These are phyloP conservation scores for Huntiella abstrusa DNA, from an alignment of 2,329 filamentous ascomycete species.

Conservation along the genomic window DNA sequence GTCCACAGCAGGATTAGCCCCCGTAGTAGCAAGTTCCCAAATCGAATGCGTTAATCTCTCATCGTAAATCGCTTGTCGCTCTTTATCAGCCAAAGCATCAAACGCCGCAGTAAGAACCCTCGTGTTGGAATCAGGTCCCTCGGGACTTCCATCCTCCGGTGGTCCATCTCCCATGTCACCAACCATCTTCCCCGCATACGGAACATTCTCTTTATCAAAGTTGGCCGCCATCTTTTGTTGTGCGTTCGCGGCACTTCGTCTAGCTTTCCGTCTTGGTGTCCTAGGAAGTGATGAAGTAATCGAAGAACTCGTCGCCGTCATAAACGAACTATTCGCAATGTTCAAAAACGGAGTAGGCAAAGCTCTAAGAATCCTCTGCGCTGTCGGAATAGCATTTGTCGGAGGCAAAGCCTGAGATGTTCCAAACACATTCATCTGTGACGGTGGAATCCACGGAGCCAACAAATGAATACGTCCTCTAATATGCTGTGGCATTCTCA, in stretches of 20 bases:
- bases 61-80: constrained; percentile 62
- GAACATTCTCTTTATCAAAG: constrained; percentile 2
- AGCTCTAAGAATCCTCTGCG: constrained; percentile 75
- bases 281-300: constrained; percentile 63
- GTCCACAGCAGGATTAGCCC: constrained; percentile 87
- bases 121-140: constrained; percentile 13
- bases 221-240: neutral
- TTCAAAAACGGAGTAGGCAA: constrained; percentile 81
- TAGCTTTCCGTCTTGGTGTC: constrained; percentile 37
- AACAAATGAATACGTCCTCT: constrained; percentile 84
- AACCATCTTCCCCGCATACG: neutral
- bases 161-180: neutral
- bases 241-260: constrained; percentile 11
- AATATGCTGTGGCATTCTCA: constrained; percentile 92
- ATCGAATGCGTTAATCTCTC: constrained; percentile 76
- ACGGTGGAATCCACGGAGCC: constrained; percentile 93
- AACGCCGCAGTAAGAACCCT: constrained; percentile 33
- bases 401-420: constrained; percentile 57
- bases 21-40: constrained; percentile 79
- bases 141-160: neutral
- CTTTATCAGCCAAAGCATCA: constrained; percentile 46
- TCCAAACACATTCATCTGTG: constrained; percentile 67
- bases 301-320: constrained; percentile 76
- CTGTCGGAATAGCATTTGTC: constrained; percentile 71
- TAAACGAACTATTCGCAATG: constrained; percentile 88